Base-by-base conservation (phyloP, 2,329 filamentous ascomycete species). In the Apiospora rasikravindrae region DNA sequence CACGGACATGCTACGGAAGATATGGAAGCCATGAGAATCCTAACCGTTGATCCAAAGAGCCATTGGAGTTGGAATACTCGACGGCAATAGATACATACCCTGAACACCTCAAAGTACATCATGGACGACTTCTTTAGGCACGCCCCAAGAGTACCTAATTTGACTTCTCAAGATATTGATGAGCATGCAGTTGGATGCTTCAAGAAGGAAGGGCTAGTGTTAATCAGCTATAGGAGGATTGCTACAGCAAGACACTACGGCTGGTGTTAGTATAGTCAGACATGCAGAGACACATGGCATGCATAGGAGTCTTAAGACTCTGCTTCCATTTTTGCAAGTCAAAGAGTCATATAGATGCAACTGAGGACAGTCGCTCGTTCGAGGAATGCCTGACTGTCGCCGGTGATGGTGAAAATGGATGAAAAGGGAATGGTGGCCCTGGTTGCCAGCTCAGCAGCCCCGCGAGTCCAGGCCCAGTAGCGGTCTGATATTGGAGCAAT, bases 1-100 rank as follows among this genome's bases (percentile, higher is more conserved):
- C 81, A 83, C 74, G 83, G 82, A 6, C 71, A 71, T 13, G 78
- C 78, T 72, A 76, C 80, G 11, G 69, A 69, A 6, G 82, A 81
- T 72, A 74, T 82, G 73, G 49, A 67, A 72, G 74, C 82, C 37
- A 84, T 82, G 82, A 73, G 77, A 11, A 77, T 76, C 5, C 66
- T 84, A 19, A 67, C 79, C 66, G 73, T 74, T 13, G 73, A 80
- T 69, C 77, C 81, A 14, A 76, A 75, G 68, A 71, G 71, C 69
- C 80, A 84, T 71, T 77, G 76, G 76, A 75, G 73, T 22, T 77
- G 74, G 73, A 74, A 74, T 42, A 67, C 64, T 1, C 40, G 70
- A 22, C 66, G 45, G 22, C 42, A 4, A 14, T 64, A 53, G 49
- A 40, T 29, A 37, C 33, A 37, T 24, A 14, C 42, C 4, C 22